Evolutionary conservation across 805 yeast species (phyloP), one percentile per base, ranked within the genome.

Genomic region (Pichia cephalocereana): DNA sequence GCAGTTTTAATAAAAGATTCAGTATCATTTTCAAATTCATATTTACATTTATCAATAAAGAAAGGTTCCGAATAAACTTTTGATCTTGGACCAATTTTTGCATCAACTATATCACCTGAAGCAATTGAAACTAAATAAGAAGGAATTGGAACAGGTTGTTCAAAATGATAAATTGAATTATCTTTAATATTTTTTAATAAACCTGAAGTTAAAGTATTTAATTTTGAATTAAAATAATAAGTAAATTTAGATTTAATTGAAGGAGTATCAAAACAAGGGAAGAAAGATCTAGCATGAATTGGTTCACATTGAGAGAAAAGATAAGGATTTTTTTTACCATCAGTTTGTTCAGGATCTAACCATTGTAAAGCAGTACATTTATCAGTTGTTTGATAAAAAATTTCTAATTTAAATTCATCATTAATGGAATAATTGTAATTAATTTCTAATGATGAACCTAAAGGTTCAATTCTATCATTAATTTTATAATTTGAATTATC

Each of bases 211-310:
- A 88, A 79, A 4, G 79, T 78, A n/a, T 85, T 85, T 47, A 76
- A 71, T 15, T 79, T 74, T 2, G 95, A 85, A 40, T 65, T 72
- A 46, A 85, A 79, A 26, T 67, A 68, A 53, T 82, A 80, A 17
- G 68, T 63, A 58, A 73, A 85, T 0, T 82, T 71, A 2, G 89
- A 75, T 63, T 89, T 89, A 31, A 88, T 74, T 0, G 91, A 75
- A 2, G 96, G 96, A 0, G 96, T 88, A 64, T 89, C 96, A 61
- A 89, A 89, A 58, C 88, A 85, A 9, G 96, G 96, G 68, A 85
- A 82, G 59, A 88, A 72, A 15, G 91, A 77, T 59, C 96, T 75
- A 8, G 96, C 93, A 60, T 89, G 96, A 54, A 86, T 88, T 37
- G 96, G 89, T 68, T 89, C 95, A 61, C 95, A 78, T 67, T 89